phyloP scores from a whole-genome alignment of 164 flowering plant species.

The Annona squamosa region DNA sequence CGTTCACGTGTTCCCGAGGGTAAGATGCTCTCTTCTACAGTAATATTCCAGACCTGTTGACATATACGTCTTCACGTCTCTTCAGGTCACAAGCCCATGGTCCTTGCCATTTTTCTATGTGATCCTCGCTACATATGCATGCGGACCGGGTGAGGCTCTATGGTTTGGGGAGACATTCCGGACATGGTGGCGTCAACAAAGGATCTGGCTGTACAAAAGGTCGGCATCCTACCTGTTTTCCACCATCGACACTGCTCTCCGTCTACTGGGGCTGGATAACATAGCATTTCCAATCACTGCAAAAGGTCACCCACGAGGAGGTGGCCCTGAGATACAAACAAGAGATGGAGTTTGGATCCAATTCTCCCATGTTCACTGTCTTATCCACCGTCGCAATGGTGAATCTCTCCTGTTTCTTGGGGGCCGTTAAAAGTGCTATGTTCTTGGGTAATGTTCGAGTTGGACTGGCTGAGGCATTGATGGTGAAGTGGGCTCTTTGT shows the following conservation, averaged over 20 bases:
- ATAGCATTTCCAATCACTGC: conserved; percentile 38
- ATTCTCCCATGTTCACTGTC: conserved; percentile 47
- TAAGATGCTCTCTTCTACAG: neutral
- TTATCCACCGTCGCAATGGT: conserved; percentile 50
- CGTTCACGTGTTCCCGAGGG: conserved; percentile 44
- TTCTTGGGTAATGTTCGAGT: neutral
- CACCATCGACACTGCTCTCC: conserved; percentile 34
- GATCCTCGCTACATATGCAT: conserved; percentile 19
- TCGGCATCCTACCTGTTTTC: conserved; percentile 53
- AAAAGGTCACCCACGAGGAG: conserved; percentile 51
- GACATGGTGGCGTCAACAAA: conserved; percentile 28
- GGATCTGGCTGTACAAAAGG: conserved; percentile 36
- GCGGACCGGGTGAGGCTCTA: conserved; percentile 40
- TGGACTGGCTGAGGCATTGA: conserved; percentile 8
- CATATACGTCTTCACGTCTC: conserved; percentile 7
- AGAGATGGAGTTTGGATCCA: conserved; percentile 69
- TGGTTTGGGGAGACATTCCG: conserved; percentile 33
- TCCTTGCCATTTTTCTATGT: conserved; percentile 54
- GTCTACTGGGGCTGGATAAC: conserved; percentile 32
- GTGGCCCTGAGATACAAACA: conserved; percentile 34
- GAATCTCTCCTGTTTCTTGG: conserved; percentile 36
- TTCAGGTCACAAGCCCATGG: conserved; percentile 45
- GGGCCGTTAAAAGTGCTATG: conserved; percentile 6
- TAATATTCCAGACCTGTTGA: no score
- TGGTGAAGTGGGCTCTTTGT: conserved; percentile 14